Percentiles rank a stretch among this genome's conserved stretches.
phyloP scores from a whole-genome alignment of 2,329 filamentous ascomycete genomes.

The Aspergillus neoniger region DNA sequence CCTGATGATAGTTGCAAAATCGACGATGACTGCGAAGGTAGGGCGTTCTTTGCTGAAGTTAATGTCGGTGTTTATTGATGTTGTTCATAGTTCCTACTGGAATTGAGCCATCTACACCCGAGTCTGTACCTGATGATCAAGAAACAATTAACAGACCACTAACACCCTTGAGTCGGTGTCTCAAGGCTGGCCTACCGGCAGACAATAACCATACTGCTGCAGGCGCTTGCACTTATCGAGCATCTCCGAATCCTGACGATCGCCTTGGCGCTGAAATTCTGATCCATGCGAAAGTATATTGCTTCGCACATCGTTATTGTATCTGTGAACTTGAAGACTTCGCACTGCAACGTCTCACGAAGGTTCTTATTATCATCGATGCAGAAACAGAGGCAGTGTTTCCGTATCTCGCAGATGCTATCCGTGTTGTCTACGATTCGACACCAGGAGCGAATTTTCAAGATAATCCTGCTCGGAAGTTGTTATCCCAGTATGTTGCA shows the following conservation, averaged over 20 bases:
- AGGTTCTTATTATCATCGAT: neutral
- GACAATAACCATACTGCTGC: neutral
- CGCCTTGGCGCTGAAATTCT: neutral
- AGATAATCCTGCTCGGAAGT: neutral
- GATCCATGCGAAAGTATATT: neutral
- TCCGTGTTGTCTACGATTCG: neutral
- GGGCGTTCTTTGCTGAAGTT: neutral
- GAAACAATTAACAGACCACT: neutral
- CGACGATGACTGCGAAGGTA: neutral
- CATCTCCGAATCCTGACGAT: neutral
- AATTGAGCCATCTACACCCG: neutral
- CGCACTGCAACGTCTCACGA: neutral
- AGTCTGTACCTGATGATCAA: neutral
- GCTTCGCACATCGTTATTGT: neutral
- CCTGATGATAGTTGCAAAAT: neutral
- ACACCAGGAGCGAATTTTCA: neutral
- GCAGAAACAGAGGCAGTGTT: neutral
- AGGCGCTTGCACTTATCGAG: neutral
- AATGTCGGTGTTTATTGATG: rapidly evolving
- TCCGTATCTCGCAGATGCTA: neutral
- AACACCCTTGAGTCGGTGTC: neutral
- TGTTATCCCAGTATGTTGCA: neutral
- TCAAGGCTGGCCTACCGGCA: neutral
- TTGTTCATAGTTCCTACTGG: too few species aligned
- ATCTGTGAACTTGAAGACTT: neutral